These are phyloP conservation scores for Picea abies DNA, from an alignment of 83 land plant genomes.

Conservation along the genomic window DNA sequence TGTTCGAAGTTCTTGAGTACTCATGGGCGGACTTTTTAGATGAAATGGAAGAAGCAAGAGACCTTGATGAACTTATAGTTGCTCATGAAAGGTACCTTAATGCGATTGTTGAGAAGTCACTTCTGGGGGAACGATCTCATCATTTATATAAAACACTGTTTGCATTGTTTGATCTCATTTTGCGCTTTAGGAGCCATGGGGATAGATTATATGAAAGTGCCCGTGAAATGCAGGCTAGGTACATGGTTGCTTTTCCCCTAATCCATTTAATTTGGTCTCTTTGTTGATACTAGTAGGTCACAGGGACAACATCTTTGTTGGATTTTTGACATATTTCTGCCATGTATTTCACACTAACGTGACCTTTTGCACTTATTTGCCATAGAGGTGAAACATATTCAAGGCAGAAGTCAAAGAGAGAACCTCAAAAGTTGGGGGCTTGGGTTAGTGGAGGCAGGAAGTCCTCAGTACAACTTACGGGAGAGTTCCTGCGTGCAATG, in stretches of 20 bases:
- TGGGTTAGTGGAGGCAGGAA: slow-evolving; percentile 68
- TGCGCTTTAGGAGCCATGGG: slow-evolving; percentile 83
- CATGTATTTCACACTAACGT: background rate
- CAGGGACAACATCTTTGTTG: background rate
- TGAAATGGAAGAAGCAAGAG: slow-evolving; percentile 93
- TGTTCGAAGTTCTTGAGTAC: slow-evolving; percentile 99
- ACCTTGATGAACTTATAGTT: slow-evolving; percentile 90
- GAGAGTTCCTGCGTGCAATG: slow-evolving; percentile 73
- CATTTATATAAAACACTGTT: slow-evolving; percentile 74
- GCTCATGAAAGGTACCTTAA: slow-evolving; percentile 97
- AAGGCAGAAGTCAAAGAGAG: slow-evolving; percentile 30
- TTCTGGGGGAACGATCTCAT: slow-evolving; percentile 90
- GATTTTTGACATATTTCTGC: background rate
- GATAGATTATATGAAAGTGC: slow-evolving; percentile 92
- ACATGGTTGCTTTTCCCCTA: background rate
- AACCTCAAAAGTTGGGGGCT: slow-evolving; percentile 38
- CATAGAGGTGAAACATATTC: slow-evolving; percentile 48
- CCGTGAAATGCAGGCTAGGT: slow-evolving; percentile 90
- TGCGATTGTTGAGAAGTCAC: slow-evolving; percentile 93
- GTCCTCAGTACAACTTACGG: slow-evolving; percentile 60
- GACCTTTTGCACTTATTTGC: background rate
- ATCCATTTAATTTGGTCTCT: background rate
- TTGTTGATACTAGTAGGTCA: background rate
- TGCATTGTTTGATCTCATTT: slow-evolving; percentile 85
- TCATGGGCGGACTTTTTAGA: slow-evolving; percentile 92